These are phyloP conservation scores for Fomitopsis palustris DNA, from an alignment of 1,284 basidiomycete genomes.

Conservation along the genomic window DNA sequence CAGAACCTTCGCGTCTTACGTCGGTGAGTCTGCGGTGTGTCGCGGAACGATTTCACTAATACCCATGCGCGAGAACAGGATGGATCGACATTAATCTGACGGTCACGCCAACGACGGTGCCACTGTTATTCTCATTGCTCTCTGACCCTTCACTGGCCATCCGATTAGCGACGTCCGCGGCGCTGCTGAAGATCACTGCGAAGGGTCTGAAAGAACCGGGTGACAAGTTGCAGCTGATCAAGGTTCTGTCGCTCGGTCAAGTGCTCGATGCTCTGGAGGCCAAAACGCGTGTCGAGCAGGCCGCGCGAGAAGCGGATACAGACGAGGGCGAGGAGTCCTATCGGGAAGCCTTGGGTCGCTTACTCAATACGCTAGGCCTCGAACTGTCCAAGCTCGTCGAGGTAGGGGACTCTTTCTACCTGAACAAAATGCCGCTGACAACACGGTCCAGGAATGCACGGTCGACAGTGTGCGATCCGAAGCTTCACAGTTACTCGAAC, in stretches of 20 bases:
- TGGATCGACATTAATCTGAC: constrained; percentile 99
- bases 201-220: constrained; percentile 93
- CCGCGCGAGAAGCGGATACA: constrained; percentile 60
- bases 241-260: constrained; percentile 82
- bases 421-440: background rate
- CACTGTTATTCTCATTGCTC: constrained; percentile 83
- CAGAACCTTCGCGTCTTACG: constrained; percentile 90
- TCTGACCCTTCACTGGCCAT: constrained; percentile 78
- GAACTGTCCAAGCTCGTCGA: constrained; percentile 87
- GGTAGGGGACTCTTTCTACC: constrained; percentile 38
- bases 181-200: constrained; percentile 79
- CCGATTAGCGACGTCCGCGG: constrained; percentile 79
- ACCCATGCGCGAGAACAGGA: constrained; percentile 43
- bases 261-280: constrained; percentile 79
- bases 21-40: constrained; percentile 61
- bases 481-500: constrained; percentile 65
- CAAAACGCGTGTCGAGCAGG: constrained; percentile 69
- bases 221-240: constrained; percentile 90
- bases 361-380: constrained; percentile 81
- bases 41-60: background rate
- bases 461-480: constrained; percentile 64
- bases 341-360: constrained; percentile 83
- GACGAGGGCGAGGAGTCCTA: constrained; percentile 83
- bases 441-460: constrained; percentile 48
- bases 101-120: constrained; percentile 87